Base-by-base conservation (phyloP, 2,329 filamentous ascomycete species). In the Cercospora canescens region DNA sequence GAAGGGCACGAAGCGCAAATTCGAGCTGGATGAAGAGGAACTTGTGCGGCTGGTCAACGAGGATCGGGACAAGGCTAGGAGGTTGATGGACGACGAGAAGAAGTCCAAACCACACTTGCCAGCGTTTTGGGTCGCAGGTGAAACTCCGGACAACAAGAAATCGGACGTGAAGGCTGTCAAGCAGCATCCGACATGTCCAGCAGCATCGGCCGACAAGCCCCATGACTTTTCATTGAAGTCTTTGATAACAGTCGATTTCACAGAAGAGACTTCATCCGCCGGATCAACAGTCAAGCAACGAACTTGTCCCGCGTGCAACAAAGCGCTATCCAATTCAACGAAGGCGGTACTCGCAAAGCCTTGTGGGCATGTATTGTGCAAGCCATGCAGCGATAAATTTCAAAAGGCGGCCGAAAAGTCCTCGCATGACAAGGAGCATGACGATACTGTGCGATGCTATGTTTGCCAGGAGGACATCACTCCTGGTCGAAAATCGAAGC, bases 331-430 rank as follows among this genome's bases (percentile, higher is more conserved):
- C 55, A 98, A 98, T 76, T 86, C 91, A 3, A 91, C 91, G 3
- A 92, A 91, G 76, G 92, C 94, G 0, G 87, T 94, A 77, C 83
- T 97, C 60, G 89, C 92, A 1, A 94, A 92, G 76, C 91, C 92
- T 0, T 99, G 94, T 74, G 94, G 94, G 0, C 94, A 99, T 76
- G 93, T 98, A 0, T 80, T 97, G 24, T 99, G 94, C 79, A 90
- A 91, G 73, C 89, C 86, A 41, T 97, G 94, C 75, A 90, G 94
- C 16, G 86, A 89, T 62, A 91, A 93, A 75, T 96, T 98, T 78
- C 89, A 97, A 84, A 85, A 85, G 7, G 85, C 88, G 5, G 76
- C 80, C 0, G 86, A 90, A 76, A 73, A 70, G 66, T 71, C 71
- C 3, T 87, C 88, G 6, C 89, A 93, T 72, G 85, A 88, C 32